Conservation (phyloP, 1,284 basidiomycete species). For the Pulchroboletus neoregius region DNA sequence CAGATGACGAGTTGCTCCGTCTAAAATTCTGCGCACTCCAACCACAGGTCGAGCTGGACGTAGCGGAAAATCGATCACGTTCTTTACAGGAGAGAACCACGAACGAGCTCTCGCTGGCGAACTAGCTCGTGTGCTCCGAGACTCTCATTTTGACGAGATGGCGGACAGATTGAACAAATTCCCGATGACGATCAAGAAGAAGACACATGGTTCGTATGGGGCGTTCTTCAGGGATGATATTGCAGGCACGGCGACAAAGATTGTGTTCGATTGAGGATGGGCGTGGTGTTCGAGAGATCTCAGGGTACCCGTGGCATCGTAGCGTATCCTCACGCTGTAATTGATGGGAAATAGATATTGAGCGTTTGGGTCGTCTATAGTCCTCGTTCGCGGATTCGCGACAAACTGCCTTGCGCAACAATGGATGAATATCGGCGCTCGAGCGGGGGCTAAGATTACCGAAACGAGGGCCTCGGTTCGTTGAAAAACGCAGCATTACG, state of each 20-base stretch:
- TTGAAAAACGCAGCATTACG: background rate
- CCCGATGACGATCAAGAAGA: constrained; percentile 97
- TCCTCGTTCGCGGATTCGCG: background rate
- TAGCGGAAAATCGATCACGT: constrained; percentile 91
- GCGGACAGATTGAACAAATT: constrained; percentile 72
- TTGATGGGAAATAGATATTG: constrained; percentile 11
- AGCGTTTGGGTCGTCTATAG: constrained; percentile 1
- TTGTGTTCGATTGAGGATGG: constrained; percentile 59
- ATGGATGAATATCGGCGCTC: background rate
- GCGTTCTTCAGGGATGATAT: constrained; percentile 85
- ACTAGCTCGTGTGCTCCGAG: constrained; percentile 86
- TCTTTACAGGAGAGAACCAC: constrained; percentile 90
- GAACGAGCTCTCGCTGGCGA: constrained; percentile 91
- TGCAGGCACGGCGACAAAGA: constrained; percentile 79
- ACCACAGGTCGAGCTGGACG: constrained; percentile 86
- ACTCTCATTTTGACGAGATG: constrained; percentile 80
- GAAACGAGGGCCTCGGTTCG: constrained; percentile 6
- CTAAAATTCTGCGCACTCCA: background rate
- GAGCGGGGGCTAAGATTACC: background rate
- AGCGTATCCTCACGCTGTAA: background rate
- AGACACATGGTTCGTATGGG: constrained; percentile 79
- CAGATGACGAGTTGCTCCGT: background rate
- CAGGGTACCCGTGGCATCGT: too few species aligned
- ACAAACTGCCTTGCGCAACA: background rate
- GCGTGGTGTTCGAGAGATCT: background rate